A percentile compares a stretch with the other conserved stretches of the same genome.
Conservation (phyloP, 192 early-diverging fungal genomes). For the Geranomyces variabilis region DNA sequence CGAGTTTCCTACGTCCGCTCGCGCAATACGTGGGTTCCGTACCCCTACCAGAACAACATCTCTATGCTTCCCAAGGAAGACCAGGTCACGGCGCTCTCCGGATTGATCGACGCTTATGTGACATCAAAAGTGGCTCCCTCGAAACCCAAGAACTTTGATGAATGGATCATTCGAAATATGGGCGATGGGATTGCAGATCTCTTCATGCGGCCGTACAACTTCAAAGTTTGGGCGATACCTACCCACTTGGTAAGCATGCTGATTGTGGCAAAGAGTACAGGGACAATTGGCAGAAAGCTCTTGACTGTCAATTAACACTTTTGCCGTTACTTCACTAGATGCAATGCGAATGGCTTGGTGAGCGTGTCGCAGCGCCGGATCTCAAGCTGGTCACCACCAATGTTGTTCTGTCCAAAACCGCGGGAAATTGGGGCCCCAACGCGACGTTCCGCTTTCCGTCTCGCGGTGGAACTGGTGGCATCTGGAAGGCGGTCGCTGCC, state of each 20-base stretch:
- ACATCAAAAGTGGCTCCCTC: too few species aligned
- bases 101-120: constrained; percentile 37
- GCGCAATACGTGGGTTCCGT: constrained; percentile 36
- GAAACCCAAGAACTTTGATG: too few species aligned
- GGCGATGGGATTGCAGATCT: constrained; percentile 42
- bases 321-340: too few species aligned
- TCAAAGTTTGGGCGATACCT: constrained; percentile 43
- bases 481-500: constrained; percentile 41
- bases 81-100: constrained; percentile 32
- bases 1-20: constrained; percentile 42
- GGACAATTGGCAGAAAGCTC: too few species aligned
- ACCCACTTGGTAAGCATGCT: constrained; percentile 32
- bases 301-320: too few species aligned
- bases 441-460: constrained; percentile 40
- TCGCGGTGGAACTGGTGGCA: constrained; percentile 41
- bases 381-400: not conserved
- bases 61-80: constrained; percentile 41
- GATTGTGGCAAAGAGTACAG: constrained; percentile 9
- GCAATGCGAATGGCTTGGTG: too few species aligned
- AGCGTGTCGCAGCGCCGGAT: too few species aligned
- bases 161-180: constrained; percentile 44
- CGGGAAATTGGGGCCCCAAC: constrained; percentile 44
- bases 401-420: constrained; percentile 28
- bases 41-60: constrained; percentile 47
- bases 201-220: constrained; percentile 47